phyloP scores from a whole-genome alignment of 352 stramenopile genomes.

The Phytophthora hibernalis region DNA sequence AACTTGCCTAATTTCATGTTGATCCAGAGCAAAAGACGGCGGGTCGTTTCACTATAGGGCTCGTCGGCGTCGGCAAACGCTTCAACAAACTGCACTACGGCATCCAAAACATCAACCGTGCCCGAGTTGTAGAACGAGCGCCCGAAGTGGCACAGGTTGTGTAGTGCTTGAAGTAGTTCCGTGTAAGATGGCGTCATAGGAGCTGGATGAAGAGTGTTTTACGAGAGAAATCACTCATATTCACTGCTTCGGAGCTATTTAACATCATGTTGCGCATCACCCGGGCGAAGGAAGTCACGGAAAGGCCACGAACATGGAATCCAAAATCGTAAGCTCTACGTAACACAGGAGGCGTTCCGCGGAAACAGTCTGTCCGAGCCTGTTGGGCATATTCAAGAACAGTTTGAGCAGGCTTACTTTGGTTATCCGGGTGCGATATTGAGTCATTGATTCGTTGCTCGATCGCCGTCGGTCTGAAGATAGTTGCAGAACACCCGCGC shows the following conservation, averaged over 20 bases:
- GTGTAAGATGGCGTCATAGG: neutral
- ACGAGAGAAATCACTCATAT: neutral
- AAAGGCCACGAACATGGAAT: neutral
- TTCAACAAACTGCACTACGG: neutral
- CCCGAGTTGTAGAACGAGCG: neutral
- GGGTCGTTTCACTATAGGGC: neutral
- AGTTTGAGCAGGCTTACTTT: conserved; percentile 30
- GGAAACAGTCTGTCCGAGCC: neutral
- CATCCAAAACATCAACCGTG: neutral
- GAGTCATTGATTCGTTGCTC: neutral
- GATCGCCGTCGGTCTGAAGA: neutral
- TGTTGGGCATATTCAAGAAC: conserved; percentile 31
- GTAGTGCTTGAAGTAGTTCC: neutral
- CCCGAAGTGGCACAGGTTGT: neutral
- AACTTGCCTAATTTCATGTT: neutral
- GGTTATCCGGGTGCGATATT: neutral
- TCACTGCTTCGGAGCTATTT: neutral
- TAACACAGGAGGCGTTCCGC: neutral
- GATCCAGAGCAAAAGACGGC: neutral
- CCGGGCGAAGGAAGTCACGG: neutral
- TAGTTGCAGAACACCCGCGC: neutral
- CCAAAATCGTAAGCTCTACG: conserved; percentile 2
- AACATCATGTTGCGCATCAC: conserved; percentile 3
- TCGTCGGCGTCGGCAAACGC: neutral
- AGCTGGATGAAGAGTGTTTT: neutral